Evolutionary conservation across 257 asterid species (phyloP), one percentile per base, ranked within the genome.

Genomic region (Fraxinus quadrangulata): DNA sequence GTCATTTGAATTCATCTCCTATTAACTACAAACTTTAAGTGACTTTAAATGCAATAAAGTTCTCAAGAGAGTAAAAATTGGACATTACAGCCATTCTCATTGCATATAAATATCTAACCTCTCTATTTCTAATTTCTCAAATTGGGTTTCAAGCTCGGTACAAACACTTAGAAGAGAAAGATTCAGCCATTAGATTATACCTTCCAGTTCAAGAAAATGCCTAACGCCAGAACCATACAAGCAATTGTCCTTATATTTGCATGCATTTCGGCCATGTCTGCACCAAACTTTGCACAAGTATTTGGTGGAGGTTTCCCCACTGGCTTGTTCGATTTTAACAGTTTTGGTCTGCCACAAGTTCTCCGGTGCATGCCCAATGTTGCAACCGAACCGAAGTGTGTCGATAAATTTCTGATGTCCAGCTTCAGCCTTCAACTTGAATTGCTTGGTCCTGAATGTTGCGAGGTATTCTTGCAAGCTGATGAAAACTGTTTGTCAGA

Each of bases 401-500:
- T 77, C 23, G 36, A 79, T 14, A 83, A 85, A 21, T 31, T 85
- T 8, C n/a, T 71, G 17, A 14, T 69, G 0, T 77, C 86, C 1
- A 72, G 80, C 9, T 3, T 80, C 42, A 82, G 56, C 11, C 59
- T 77, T 24, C 75, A 63, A 5, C 77, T 72, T 6, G 73, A 51
- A 2, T 33, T 80, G 2, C 45, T 85, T 24, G 83, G 83, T 3
- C 81, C 83, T 39, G 75, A 71, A 5, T 85, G 88, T 47, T 80
- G 88, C 45, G 67, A 21, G 21, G 74, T 81, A 26, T 11, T 77
- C 37, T 23, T 82, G 37, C n/a, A 47, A 2, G 34, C 79, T 34
- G 86, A 85, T 6, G 83, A 82, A 0, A 74, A 77, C 33, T 85
- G 84, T 16, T 85, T 80, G 86, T 75, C 84, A 0, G 74, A 74